Evolutionary conservation across 176 grass and related monocot species (phyloP), one percentile per base, ranked within the genome.

Genomic region (Oryza punctata): DNA sequence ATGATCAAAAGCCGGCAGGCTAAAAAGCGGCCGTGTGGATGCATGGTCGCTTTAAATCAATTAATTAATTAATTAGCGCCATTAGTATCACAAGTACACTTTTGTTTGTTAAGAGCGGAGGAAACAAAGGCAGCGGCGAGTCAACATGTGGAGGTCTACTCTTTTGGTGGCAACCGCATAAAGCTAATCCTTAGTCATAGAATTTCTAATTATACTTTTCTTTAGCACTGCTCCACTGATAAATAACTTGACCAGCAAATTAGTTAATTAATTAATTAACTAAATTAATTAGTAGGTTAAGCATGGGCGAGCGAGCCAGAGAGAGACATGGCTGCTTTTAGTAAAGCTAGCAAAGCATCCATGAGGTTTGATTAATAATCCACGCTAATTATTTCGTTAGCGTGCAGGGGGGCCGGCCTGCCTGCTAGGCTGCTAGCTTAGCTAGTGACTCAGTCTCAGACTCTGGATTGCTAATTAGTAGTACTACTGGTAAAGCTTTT

Each of bases 141-240:
- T 89, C 87, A 85, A 88, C 70, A 16, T 26, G 68, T 65, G 59
- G 73, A 75, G 78, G 85, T 81, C 77, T 84, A 69, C 28, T 47
- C 82, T 84, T 76, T 84, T 9, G 59, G 70, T 74, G 26, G 71
- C 81, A 84, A 84, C 71, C 29, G 23, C 44, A 4, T 72, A 72
- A 72, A 49, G 78, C 27, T 26, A 9, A 14, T 16, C 45, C 10
- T 65, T 19, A 19, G n/a, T 1, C 25, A 6, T 23, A 30, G 6
- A 57, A 57, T 57, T 21, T 21, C 27, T 69, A 80, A 69, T 52
- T 57, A 37, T 46, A 3, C 11, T 4, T 19, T 54, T 54, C 4
- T 54, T 54, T 54, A 54, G 1, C 49, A 54, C 15, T 19, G 16
- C 15, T 57, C 52, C 52, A 57, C 16, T 21, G 15, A 49, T 49